Base-by-base conservation (phyloP, 169 alveolate genomes). In the Sarcocystis neurona region DNA sequence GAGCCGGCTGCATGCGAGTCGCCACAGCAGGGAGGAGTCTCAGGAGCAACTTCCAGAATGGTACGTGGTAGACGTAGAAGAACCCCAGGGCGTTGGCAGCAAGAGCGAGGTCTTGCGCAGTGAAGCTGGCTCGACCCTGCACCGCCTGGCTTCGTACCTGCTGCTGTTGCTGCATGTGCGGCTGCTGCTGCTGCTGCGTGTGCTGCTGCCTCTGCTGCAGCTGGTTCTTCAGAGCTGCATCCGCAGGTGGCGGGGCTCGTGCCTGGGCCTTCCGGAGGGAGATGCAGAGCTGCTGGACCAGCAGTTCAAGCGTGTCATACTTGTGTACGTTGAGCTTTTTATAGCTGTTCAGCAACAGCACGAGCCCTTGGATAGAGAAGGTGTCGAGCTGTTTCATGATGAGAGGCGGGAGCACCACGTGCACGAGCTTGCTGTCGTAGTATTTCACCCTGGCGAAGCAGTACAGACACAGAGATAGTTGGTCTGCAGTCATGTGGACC, bases 231-330 rank as follows among this genome's bases (percentile, higher is more conserved):
- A 63, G 5, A 27, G 75, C 12, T 37, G 75, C 8, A 27, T n/a
- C 75, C 18, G 75, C 75, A 63, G 75, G 41, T 23, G 75, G 41
- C 18, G 75, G 41, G 30, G 27, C 66, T 18, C 66, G 15, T 18
- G 30, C 27, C 44, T n/a, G 18, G 70, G 70, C n/a, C 23, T 0
- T 20, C 37, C 18, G 70, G 75, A 79, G 10, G 1, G 41, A 32
- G 27, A 41, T 2, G 23, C 84, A 75, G 41, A 79, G 46, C 77
- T 85, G 90, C 30, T 70, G 32, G 30, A 70, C 63, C 37, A 66
- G 30, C 48, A 85, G 77, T 46, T 85, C 90, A 60, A 85, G 46
- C 44, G 84, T 85, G 60, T 72, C 90, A 27, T 44, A n/a, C 63
- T 68, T 66, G 41, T 48, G 84, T 2, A 85, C 56, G 10, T 44